A percentile compares a stretch with the other conserved stretches of the same genome.
These are phyloP conservation scores for Cladobotryum protrusum DNA, from an alignment of 2,329 filamentous ascomycete genomes.

Conservation along the genomic window DNA sequence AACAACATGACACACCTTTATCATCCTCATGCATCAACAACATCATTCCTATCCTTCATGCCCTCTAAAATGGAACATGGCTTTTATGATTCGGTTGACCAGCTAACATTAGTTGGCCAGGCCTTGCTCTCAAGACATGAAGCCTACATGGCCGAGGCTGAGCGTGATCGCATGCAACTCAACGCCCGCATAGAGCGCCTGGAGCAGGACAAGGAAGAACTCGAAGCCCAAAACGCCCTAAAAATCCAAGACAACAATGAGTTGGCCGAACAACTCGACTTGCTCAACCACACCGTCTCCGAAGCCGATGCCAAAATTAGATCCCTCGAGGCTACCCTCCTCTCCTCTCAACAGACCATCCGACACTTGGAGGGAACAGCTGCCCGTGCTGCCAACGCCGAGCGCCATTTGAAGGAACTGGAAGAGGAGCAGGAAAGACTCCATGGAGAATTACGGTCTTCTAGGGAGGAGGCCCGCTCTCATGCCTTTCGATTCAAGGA, in stretches of 20 bases:
- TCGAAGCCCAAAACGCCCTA: constrained; percentile 70
- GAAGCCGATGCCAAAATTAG: constrained; percentile 77
- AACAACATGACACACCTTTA: too few relatives aligned
- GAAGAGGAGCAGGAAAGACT: constrained; percentile 76
- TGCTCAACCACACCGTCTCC: constrained; percentile 69
- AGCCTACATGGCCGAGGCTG: constrained; percentile 86
- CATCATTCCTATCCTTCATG: neutral
- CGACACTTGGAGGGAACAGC: constrained; percentile 69
- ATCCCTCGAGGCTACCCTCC: constrained; percentile 67
- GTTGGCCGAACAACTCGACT: constrained; percentile 78
- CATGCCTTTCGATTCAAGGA: constrained; percentile 79
- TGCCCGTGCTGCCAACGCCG: constrained; percentile 68
- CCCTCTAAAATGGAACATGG: neutral
- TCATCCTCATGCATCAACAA: neutral
- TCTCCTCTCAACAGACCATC: constrained; percentile 71
- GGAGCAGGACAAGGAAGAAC: constrained; percentile 64
- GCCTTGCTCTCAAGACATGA: constrained; percentile 88
- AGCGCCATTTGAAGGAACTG: constrained; percentile 70
- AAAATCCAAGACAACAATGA: constrained; percentile 77
- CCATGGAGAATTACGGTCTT: constrained; percentile 59
- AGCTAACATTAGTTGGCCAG: constrained; percentile 71
- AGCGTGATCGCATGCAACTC: constrained; percentile 73
- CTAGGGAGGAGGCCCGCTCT: constrained; percentile 68
- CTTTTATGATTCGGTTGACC: neutral
- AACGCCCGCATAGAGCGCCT: constrained; percentile 66